Conservation (phyloP, 257 asterid genomes). For the Thymus mandschuricus region DNA sequence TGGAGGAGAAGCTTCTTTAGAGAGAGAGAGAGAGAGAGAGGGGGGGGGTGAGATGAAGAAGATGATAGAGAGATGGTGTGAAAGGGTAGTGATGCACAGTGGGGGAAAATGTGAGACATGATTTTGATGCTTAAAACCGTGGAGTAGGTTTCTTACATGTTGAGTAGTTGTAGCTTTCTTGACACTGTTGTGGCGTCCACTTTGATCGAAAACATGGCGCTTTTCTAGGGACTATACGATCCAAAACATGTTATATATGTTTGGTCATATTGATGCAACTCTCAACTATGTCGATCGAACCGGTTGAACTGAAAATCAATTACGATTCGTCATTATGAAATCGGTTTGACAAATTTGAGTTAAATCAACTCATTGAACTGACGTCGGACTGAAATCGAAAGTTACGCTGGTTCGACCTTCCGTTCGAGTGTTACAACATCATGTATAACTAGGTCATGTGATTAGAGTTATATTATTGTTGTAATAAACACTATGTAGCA, state of each 20-base stretch:
- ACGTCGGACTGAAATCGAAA: too few relatives aligned
- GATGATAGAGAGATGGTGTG: neutral
- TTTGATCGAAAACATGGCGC: neutral
- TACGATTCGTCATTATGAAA: too few relatives aligned
- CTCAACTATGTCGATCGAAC: too few relatives aligned
- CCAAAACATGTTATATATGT: too few relatives aligned
- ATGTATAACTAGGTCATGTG: neutral
- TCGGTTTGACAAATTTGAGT: too few relatives aligned
- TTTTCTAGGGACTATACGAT: neutral
- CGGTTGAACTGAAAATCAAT: too few relatives aligned
- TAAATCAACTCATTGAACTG: too few relatives aligned
- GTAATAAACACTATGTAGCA: neutral
- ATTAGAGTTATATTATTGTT: constrained; percentile 24
- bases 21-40: neutral
- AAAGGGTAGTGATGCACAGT: neutral
- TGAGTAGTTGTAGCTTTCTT: constrained; percentile 27
- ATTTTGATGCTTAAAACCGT: constrained; percentile 32
- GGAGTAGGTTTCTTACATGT: constrained; percentile 8
- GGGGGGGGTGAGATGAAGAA: too few relatives aligned
- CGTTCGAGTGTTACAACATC: too few relatives aligned
- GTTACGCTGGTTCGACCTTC: too few relatives aligned
- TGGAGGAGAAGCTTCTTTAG: neutral
- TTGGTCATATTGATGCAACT: too few relatives aligned
- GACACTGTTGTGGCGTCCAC: neutral
- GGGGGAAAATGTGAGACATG: constrained; percentile 39